Evolutionary conservation across 1,139 yeast species (phyloP), one percentile per base, ranked within the genome.

Genomic region (Candida pseudoviswanathii): DNA sequence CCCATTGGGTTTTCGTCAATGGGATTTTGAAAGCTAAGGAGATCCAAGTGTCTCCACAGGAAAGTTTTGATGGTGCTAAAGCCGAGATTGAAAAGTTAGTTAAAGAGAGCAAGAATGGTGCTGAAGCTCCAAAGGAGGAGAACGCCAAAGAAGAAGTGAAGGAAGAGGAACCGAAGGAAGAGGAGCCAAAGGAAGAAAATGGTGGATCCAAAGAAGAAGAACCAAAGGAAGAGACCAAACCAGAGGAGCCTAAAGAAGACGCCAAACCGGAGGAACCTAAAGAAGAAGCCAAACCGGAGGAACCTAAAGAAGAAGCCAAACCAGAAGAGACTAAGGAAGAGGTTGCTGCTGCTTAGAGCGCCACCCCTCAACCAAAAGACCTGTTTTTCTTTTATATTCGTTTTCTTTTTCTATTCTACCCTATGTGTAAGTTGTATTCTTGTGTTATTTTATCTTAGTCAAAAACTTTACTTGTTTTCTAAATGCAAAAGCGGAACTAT

Each of bases 1-100:
- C 96, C 9, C 96, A 92, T 63, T 92, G 96, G 91, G 80, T 94
- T 44, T 87, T 92, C 65, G 82, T 77, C 43, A 85, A 90, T 61
- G 97, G 97, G 8, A 77, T 81, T 54, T 76, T 91, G 60, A 80
- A 73, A 45, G 77, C 80, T 43, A 85, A 83, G 58, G 81, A 82
- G 56, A 73, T 89, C 50, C 85, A 81, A 53, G 78, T 94, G 51
- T 82, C 90, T 47, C 97, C 98, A 3, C 96, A 86, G 60, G 82
- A 73, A 16, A 88, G 96, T 68, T 77, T 86, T 58, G 72, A 68
- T 43, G 78, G 80, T 40, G 92, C 94, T 16, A 78, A 82, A 58
- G 71, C 71, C 38, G 84, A 82, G 52, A 78, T 85, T 46, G 69
- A 77, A 54, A 58, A 61, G 43, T 64, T 75, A 46, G 61, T 63